phyloP scores from a whole-genome alignment of 495 filamentous ascomycete species.

The Podospora comata region DNA sequence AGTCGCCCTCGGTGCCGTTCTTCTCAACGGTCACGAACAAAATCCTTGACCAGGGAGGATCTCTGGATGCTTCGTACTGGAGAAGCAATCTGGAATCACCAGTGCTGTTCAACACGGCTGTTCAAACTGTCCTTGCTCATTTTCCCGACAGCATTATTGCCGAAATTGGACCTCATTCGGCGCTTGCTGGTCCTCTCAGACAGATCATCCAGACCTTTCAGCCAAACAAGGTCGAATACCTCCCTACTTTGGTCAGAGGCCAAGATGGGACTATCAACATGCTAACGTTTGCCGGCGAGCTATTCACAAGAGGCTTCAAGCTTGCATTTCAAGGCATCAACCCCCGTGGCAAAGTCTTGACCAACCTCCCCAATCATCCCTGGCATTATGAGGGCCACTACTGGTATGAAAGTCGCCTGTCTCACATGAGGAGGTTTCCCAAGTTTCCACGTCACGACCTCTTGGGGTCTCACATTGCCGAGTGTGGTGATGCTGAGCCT shows the following conservation, averaged over 20 bases:
- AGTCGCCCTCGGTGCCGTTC: not conserved
- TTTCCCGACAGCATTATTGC: conserved; percentile 15
- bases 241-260: conserved; percentile 28
- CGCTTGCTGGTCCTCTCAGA: not conserved
- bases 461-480: conserved; percentile 12
- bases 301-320: conserved; percentile 12
- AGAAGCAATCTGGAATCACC: conserved; percentile 12
- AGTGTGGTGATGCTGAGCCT: conserved; percentile 22
- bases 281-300: conserved; percentile 23
- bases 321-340: no score
- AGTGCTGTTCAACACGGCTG: not conserved
- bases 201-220: conserved; percentile 4
- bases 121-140: not conserved
- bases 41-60: conserved; percentile 29
- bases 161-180: conserved; percentile 11
- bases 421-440: conserved; percentile 8
- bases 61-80: conserved; percentile 32
- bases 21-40: not conserved
- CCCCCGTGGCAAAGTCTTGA: not conserved
- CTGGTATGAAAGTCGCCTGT: conserved; percentile 13
- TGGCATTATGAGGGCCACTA: conserved; percentile 27
- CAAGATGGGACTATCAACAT: conserved; percentile 25
- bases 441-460: conserved; percentile 17
- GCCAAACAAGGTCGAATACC: conserved; percentile 16
- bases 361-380: conserved; percentile 38